These are phyloP conservation scores for Pseudevernia furfuracea DNA, from an alignment of 495 filamentous ascomycete species.

Conservation along the genomic window DNA sequence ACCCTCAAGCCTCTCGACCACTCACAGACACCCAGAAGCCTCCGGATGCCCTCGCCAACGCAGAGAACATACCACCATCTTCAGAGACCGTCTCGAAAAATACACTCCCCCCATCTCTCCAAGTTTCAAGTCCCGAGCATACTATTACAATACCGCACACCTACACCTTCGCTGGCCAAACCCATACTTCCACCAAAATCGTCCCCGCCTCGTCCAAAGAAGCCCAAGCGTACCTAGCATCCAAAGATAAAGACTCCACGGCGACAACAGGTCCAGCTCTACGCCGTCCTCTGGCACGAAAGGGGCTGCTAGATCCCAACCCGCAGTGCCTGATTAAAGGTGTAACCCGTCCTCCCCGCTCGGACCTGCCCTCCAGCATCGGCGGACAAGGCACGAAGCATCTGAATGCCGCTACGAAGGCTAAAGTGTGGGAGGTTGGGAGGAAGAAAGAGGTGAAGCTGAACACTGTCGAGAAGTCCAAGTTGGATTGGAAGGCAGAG, in stretches of 20 bases:
- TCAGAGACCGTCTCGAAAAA: slow-evolving; percentile 19
- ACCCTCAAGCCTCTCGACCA: slow-evolving; percentile 30
- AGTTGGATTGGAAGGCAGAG: slow-evolving; percentile 89
- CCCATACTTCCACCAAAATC: slow-evolving; percentile 72
- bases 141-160: slow-evolving; percentile 79
- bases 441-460: slow-evolving; percentile 57
- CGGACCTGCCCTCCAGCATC: slow-evolving; percentile 31
- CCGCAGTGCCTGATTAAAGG: slow-evolving; percentile 40
- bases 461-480: slow-evolving; percentile 92
- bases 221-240: slow-evolving; percentile 65
- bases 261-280: slow-evolving; percentile 33
- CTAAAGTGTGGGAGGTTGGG: slow-evolving; percentile 24
- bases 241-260: slow-evolving; percentile 39
- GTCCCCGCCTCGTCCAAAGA: slow-evolving; percentile 74
- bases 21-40: slow-evolving; percentile 8
- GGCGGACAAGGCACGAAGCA: slow-evolving; percentile 37
- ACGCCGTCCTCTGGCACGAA: slow-evolving; percentile 62
- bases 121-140: slow-evolving; percentile 31
- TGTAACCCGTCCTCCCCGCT: slow-evolving; percentile 8
- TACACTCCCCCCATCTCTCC: not conserved
- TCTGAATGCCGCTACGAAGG: not conserved
- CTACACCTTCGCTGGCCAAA: slow-evolving; percentile 85
- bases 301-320: slow-evolving; percentile 76
- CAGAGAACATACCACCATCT: slow-evolving; percentile 15
- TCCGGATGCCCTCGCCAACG: slow-evolving; percentile 27